Conservation (phyloP, 805 yeast genomes). For the Torulaspora franciscae region DNA sequence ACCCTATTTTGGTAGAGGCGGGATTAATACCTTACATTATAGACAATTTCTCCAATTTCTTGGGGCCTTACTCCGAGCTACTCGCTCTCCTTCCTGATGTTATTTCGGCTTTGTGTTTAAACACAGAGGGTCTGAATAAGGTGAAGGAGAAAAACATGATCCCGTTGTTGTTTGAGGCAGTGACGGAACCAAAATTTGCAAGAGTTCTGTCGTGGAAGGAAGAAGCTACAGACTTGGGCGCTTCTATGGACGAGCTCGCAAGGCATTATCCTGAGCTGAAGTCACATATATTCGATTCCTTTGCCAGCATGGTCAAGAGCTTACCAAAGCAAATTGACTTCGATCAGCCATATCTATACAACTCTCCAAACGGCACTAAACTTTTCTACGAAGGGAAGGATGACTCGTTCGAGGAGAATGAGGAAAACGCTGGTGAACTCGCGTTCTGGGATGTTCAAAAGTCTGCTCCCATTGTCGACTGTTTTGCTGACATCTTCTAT, state of each 20-base stretch:
- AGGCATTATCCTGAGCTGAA: slow-evolving; percentile 78
- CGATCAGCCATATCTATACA: slow-evolving; percentile 43
- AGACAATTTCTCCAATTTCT: slow-evolving; percentile 49
- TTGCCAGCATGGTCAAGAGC: slow-evolving; percentile 42
- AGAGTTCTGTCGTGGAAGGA: slow-evolving; percentile 52
- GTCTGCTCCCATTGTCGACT: slow-evolving; percentile 46
- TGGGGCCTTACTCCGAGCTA: slow-evolving; percentile 56
- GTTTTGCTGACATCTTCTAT: slow-evolving; percentile 44
- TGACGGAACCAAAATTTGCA: slow-evolving; percentile 47
- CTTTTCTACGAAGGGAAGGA: slow-evolving; percentile 39
- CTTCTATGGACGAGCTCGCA: slow-evolving; percentile 69
- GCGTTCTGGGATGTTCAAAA: slow-evolving; percentile 51
- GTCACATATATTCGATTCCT: slow-evolving; percentile 49
- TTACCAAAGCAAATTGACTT: slow-evolving; percentile 42
- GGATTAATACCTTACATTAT: slow-evolving; percentile 62
- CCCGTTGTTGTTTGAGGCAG: slow-evolving; percentile 46
- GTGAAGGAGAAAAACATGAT: slow-evolving; percentile 43
- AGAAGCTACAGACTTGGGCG: slow-evolving; percentile 53
- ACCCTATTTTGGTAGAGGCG: slow-evolving; percentile 71
- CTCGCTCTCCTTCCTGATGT: slow-evolving; percentile 63
- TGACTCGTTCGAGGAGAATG: slow-evolving; percentile 42
- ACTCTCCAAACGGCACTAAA: slow-evolving; percentile 32
- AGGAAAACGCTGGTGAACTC: slow-evolving; percentile 40
- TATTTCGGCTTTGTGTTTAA: slow-evolving; percentile 78
- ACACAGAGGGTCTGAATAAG: slow-evolving; percentile 60